Base-by-base conservation (phyloP, 305 asterid species). In the Solanum hybrid region DNA sequence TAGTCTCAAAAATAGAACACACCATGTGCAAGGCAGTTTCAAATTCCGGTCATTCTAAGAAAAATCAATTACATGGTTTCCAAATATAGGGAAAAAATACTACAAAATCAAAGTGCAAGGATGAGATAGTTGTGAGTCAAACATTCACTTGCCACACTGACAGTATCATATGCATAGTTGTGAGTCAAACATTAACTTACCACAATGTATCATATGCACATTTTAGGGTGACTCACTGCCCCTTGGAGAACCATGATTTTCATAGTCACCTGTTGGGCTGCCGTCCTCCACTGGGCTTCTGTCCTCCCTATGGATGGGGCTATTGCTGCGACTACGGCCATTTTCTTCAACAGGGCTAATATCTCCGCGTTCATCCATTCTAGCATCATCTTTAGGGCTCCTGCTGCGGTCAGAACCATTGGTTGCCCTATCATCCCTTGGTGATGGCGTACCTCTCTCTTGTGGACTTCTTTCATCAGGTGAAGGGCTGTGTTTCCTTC, bases 401-500 rank as follows among this genome's bases (percentile, higher is more conserved):
- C 90, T 88, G 81, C 93, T 90, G 60, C 81, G 26, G 69, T 92
- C 93, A 16, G 94, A 92, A 79, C 94, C 90, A 79, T 90, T 89
- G 73, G 88, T 89, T 78, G 90, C 88, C 88, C 89, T 90, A 35
- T 85, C 91, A 27, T 88, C 89, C 89, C 90, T 75, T 7, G 95
- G 94, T 27, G 93, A 92, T 34, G 92, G 92, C 11, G 93, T 91
- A 77, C 90, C 91, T 88, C 91, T 90, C 92, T 92, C 93, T 72
- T 51, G 79, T 16, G 94, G 92, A 91, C 93, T 94, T 77, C 92
- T 92, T 75, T 86, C 93, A 64, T 92, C 95, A 87, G 98, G 96
- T 26, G 94, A 90, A 40, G 85, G 94, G 51, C 94, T 95, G 86
- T 81, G 93, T 46, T 91, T 92, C 90, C 94, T 93, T 77, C 90